These are phyloP conservation scores for Fomitopsis betulina DNA, from an alignment of 1,284 basidiomycete species.

Conservation along the genomic window DNA sequence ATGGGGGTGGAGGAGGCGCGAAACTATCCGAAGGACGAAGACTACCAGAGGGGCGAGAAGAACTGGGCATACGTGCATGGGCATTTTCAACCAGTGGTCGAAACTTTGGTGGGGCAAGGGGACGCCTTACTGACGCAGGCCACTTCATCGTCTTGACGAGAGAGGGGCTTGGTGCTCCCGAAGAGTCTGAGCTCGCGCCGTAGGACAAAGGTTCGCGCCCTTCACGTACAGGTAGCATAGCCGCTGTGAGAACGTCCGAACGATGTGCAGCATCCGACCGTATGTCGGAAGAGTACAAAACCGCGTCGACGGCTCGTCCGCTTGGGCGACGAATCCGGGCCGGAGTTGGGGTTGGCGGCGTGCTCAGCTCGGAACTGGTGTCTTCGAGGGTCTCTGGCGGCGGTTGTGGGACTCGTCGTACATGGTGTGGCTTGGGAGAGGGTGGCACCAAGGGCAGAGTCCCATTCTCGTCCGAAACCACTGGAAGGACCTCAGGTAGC, in stretches of 20 bases:
- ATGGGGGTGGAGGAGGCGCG: neutral
- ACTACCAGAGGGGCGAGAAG: neutral
- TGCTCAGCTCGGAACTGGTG: neutral
- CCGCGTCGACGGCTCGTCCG: neutral
- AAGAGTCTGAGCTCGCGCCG: neutral
- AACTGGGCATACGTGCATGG: neutral
- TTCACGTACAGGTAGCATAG: neutral
- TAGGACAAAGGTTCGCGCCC: neutral
- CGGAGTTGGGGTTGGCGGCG: neutral
- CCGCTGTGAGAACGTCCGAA: neutral
- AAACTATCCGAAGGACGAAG: neutral
- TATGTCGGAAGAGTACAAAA: neutral
- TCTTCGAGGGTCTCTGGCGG: neutral
- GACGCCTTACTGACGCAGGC: neutral
- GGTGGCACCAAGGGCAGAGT: neutral
- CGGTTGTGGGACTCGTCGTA: neutral
- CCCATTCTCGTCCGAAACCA: neutral
- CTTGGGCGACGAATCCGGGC: neutral
- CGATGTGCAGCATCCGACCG: neutral
- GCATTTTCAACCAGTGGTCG: neutral
- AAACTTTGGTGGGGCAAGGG: neutral
- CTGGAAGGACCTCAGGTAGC: neutral
- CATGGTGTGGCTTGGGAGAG: slow-evolving; percentile 6
- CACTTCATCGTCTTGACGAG: neutral
- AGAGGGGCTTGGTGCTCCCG: neutral